A percentile compares a stretch with the other conserved stretches of the same genome.
These are phyloP conservation scores for Tolypocladium tropicale DNA, from an alignment of 2,329 filamentous ascomycete genomes.

Conservation along the genomic window DNA sequence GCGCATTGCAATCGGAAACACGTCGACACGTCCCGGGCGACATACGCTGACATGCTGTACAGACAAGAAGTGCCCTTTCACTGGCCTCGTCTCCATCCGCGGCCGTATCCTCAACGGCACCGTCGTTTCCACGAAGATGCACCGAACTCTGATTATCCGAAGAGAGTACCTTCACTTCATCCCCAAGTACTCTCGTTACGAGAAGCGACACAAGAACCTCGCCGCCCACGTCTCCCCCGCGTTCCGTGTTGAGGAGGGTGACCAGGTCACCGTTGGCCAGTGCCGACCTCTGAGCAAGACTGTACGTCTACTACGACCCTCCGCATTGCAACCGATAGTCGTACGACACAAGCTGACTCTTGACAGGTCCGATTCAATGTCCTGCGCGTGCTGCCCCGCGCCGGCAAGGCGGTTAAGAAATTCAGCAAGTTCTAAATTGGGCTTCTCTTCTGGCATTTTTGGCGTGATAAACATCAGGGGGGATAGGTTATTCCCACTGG, in stretches of 20 bases:
- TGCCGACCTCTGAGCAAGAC: conserved; percentile 99
- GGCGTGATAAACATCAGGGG: conserved; percentile 40
- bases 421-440: conserved; percentile 93
- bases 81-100: conserved; percentile 97
- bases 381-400: conserved; percentile 94
- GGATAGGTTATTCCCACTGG: conserved; percentile 24
- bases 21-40: conserved; percentile 1
- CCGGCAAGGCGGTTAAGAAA: conserved; percentile 93
- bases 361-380: conserved; percentile 95
- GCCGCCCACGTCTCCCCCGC: conserved; percentile 97
- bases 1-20: neutral
- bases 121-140: conserved; percentile 99
- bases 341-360: conserved; percentile 11
- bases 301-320: conserved; percentile 49
- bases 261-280: conserved; percentile 98
- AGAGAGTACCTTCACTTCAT: conserved; percentile 99
- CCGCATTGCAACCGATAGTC: neutral
- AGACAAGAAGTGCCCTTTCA: conserved; percentile 99
- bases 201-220: conserved; percentile 99
- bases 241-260: conserved; percentile 99
- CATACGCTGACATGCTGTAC: conserved; percentile 18
- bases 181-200: conserved; percentile 99
- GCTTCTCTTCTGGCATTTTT: conserved; percentile 41
- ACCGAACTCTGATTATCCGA: conserved; percentile 98
- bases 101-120: conserved; percentile 99